A percentile compares a stretch with the other conserved stretches of the same genome.
These are phyloP conservation scores for Hermanozyma aechmeae DNA, from an alignment of 805 yeast species.

Conservation along the genomic window DNA sequence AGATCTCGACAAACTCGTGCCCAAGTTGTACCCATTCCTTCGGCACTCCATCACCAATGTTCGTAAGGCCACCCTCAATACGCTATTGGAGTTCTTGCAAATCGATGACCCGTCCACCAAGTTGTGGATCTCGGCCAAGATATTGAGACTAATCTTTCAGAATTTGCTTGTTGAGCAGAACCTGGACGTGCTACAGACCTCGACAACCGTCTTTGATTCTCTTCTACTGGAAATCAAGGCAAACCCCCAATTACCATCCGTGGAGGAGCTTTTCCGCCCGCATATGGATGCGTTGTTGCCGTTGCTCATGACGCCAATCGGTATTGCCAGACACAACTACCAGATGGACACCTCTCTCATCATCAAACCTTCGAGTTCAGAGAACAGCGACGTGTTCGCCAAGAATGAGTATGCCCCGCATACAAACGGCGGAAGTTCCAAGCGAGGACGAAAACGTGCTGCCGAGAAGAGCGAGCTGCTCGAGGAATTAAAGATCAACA, in stretches of 20 bases:
- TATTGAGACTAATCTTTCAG: constrained; percentile 73
- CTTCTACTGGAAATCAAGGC: constrained; percentile 39
- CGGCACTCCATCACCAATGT: constrained; percentile 92
- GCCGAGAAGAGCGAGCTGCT: constrained; percentile 17
- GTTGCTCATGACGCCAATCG: constrained; percentile 86
- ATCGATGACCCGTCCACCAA: constrained; percentile 42
- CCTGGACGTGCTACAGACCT: constrained; percentile 53
- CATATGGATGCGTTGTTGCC: constrained; percentile 56
- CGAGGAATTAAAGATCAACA: constrained; percentile 62
- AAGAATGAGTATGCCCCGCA: neutral
- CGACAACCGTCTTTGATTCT: constrained; percentile 50
- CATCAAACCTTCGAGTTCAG: constrained; percentile 66
- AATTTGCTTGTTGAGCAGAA: constrained; percentile 87
- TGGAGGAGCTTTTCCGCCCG: constrained; percentile 44
- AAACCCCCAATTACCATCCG: constrained; percentile 14
- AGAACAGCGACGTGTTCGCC: constrained; percentile 7
- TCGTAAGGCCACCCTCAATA: constrained; percentile 76
- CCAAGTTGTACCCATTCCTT: constrained; percentile 83
- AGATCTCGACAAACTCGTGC: constrained; percentile 64
- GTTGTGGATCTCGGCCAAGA: constrained; percentile 71
- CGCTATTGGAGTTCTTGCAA: constrained; percentile 67
- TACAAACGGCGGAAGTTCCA: constrained; percentile 6
- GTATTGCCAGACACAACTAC: constrained; percentile 82
- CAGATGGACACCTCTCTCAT: constrained; percentile 70
- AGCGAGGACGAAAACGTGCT: constrained; percentile 32